Conservation (phyloP, 2,329 filamentous ascomycete species). For the Magnaporthales sp. region DNA sequence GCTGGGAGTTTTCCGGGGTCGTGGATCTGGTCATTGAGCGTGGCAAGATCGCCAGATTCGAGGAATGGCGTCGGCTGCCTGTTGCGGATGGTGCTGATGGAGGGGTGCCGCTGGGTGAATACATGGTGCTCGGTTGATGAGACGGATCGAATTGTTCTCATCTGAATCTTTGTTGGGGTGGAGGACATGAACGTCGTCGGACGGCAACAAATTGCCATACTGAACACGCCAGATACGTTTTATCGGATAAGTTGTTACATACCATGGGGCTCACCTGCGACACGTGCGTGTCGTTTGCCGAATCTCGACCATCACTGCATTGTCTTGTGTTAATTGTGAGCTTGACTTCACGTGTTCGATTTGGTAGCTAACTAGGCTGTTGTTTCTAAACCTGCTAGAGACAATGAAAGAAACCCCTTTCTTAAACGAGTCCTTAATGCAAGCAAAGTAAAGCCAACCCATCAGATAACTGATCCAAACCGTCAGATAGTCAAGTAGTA, state of each 20-base stretch:
- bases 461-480: neutral
- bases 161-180: neutral
- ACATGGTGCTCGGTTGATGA: neutral
- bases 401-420: neutral
- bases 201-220: neutral
- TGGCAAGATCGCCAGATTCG: neutral
- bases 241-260: neutral
- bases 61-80: neutral
- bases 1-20: neutral
- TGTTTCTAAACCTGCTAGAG: neutral
- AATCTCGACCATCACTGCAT: neutral
- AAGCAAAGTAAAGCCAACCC: neutral
- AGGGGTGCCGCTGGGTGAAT: neutral
- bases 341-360: neutral
- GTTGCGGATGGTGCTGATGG: neutral
- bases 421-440: neutral
- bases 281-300: neutral
- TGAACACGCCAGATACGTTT: neutral
- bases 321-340: neutral
- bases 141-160: neutral
- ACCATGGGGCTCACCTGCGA: too few species aligned
- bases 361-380: neutral
- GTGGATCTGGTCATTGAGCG: neutral
- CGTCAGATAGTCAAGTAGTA: neutral
- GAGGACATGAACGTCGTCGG: neutral